Base-by-base conservation (phyloP, 2,329 filamentous ascomycete genomes). In the Coniella vitis region DNA sequence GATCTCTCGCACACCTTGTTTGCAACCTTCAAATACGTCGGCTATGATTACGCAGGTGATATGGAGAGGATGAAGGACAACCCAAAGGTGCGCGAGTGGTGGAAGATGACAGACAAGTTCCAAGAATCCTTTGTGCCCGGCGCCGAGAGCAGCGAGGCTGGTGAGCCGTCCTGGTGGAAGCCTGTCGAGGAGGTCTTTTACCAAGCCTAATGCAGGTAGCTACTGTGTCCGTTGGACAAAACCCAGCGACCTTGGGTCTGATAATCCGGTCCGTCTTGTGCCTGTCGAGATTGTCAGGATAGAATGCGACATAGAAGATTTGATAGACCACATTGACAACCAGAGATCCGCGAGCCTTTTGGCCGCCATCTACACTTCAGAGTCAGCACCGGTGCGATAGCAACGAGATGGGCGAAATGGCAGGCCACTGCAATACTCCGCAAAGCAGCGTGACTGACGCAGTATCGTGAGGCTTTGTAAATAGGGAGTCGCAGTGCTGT, bases 21-120 rank as follows among this genome's bases (percentile, higher is more conserved):
- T 61, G 84, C 84, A 0, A 81, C 72, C 20, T 88, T 90, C 72
- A 90, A 87, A 63, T 91, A 90, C 59, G 72, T 85, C n/a, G 87
- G 87, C 0, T 76, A 76, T 52, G 76, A 87, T 55, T 90, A 79
- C 52, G 81, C 78, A 2, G 82, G 73, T 9, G 87, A 91, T 60
- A 90, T 91, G 87, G 75, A 79, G 64, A 74, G 72, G 53, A 90
- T 90, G 86, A 73, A 75, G 1, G 79, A 79, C 49, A 88, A 90
- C 57, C 75, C 79, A 1, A 83, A 83, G 60, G 84, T 90, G 31
- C 75, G 79, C 48, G 81, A 86, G 63, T 91, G 87, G 87, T 91
- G 86, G 86, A 70, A 70, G 50, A 84, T 90, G 81, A 90, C 87
- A 43, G 87, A 91, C 63, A 71, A 72, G 13, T 87, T 83, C 72